phyloP scores from a whole-genome alignment of 768 basidiomycete species.

The Termitomyces sp. region DNA sequence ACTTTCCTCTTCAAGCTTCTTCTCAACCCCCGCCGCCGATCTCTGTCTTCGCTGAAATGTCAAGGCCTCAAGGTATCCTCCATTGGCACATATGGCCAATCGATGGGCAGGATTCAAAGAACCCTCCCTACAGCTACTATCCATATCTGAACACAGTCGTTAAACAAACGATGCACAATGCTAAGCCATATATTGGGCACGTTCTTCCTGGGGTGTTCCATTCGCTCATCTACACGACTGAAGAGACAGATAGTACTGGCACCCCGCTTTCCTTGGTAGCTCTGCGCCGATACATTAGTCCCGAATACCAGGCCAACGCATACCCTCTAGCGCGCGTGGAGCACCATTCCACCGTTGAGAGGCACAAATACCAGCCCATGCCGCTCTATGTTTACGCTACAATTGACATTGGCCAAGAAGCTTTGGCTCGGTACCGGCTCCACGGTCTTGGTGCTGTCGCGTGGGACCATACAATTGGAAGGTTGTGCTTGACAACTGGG shows the following conservation, averaged over 20 bases:
- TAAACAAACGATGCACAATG: slow-evolving; percentile 3
- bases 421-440: slow-evolving; percentile 15
- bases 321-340: slow-evolving; percentile 10
- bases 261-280: slow-evolving; percentile 32
- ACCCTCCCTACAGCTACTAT: slow-evolving; percentile 25
- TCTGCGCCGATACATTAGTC: slow-evolving; percentile 40
- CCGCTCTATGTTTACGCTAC: slow-evolving; percentile 17
- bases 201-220: slow-evolving; percentile 45
- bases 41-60: slow-evolving; percentile 35
- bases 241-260: slow-evolving; percentile 26
- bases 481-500: slow-evolving; percentile 51
- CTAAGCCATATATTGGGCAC: slow-evolving; percentile 22
- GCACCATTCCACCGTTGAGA: slow-evolving; percentile 15
- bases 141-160: slow-evolving; percentile 22
- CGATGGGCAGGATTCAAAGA: slow-evolving; percentile 15
- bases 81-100: slow-evolving; percentile 35
- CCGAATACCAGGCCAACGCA: slow-evolving; percentile 20
- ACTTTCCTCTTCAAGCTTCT: slow-evolving; percentile 23
- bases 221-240: slow-evolving; percentile 39
- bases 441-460: slow-evolving; percentile 46
- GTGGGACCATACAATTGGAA: slow-evolving; percentile 67
- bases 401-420: slow-evolving; percentile 12
- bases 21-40: slow-evolving; percentile 36
- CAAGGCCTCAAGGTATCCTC: slow-evolving; percentile 28
- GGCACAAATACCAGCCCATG: slow-evolving; percentile 21